Evolutionary conservation across 1,284 basidiomycete genomes (phyloP), one percentile per base, ranked within the genome.

Genomic region (Trametes pubescens): DNA sequence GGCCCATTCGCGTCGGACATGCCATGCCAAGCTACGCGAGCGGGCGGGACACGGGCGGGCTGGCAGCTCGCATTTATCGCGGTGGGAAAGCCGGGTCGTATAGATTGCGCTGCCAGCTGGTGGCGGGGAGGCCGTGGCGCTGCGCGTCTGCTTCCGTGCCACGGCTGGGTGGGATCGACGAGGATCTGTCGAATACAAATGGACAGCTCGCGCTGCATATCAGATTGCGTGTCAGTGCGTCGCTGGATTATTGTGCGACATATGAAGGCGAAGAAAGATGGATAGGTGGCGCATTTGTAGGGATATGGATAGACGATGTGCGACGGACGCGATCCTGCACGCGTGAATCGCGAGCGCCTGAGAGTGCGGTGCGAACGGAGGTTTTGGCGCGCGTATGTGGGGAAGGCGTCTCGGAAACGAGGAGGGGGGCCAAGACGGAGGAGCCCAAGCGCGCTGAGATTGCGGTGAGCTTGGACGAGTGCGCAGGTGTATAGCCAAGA

Each of bases 61-160:
- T 59, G 51, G 53, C 56, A 49, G 55, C 29, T 32, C 29, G 29
- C 47, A 62, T 65, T 65, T 18, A 62, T 67, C 63, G 62, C 65
- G 62, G 38, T 64, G 62, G 60, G 48, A 65, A 67, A 57, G 62
- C 65, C 65, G 62, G 62, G 49, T 38, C 47, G n/a, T 49, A 60
- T 57, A 32, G 29, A 32, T 32, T 32, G 29, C 29, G 29, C 29
- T 54, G 60, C 62, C 60, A 32, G 29, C 57, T 59, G 60, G 59
- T 47, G 59, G 60, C 60, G 62, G 60, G 65, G 57, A 58, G 52
- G 38, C 6, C 22, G 46, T 48, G 46, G 46, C 46, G 46, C 21
- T 48, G 49, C 29, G 59, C 49, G 46, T 43, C 44, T 61, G 60
- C 53, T 56, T 51, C 37, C 38, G 60, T 47, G 54, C 44, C n/a